Evolutionary conservation across 208 protist genomes (phyloP).

Genomic region (Acanthamoeba royreba): DNA sequence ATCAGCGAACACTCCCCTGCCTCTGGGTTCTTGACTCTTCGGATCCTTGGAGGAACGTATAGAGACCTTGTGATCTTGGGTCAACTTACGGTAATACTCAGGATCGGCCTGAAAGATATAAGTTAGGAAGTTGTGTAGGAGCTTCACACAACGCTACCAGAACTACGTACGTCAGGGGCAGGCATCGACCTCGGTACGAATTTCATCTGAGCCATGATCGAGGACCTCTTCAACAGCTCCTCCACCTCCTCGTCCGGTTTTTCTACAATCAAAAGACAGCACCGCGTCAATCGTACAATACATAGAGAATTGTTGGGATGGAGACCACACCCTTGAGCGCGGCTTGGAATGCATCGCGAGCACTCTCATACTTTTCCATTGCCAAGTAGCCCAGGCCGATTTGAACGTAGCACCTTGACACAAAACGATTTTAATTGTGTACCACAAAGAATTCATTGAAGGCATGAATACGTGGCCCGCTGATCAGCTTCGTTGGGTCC

Average conservation of each 20-base stretch:
- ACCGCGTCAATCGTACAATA: neutral
- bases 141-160: neutral
- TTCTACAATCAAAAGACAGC: neutral
- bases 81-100: neutral
- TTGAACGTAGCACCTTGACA: slow-evolving; percentile 24
- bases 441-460: neutral
- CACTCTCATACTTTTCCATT: slow-evolving; percentile 28
- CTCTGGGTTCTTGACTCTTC: neutral
- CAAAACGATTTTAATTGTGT: neutral
- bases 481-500: neutral
- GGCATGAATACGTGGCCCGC: neutral
- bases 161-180: neutral
- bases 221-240: neutral
- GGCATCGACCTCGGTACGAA: neutral
- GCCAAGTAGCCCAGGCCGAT: slow-evolving; percentile 27
- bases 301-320: neutral
- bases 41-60: neutral
- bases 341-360: slow-evolving; percentile 12
- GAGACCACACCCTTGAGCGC: slow-evolving; percentile 9
- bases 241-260: slow-evolving; percentile 11
- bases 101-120: neutral
- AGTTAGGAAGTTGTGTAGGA: no score
- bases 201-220: slow-evolving; percentile 40
- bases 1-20: neutral
- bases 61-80: neutral